Evolutionary conservation across 2,329 filamentous ascomycete species (phyloP), one percentile per base, ranked within the genome.

Genomic region (Xylogone sp.): DNA sequence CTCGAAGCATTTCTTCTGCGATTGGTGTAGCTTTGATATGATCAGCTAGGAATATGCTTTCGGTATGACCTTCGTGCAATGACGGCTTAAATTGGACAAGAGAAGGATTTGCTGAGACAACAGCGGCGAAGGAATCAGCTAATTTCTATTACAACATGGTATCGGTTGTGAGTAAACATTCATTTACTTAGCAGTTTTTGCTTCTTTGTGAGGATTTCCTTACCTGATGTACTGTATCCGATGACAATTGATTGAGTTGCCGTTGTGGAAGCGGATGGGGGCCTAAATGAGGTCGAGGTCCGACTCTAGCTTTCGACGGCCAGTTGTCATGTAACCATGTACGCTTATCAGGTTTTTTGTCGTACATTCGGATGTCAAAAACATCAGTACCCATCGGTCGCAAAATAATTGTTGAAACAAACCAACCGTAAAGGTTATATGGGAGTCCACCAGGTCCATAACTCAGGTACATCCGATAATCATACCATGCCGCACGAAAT

Each of bases 371-470:
- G 13, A 39, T 48, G n/a, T 43, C 22, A 42, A 48, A 42, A 10
- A 39, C 24, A 21, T 21, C 16, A n/a, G n/a, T n/a, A 2, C 21
- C 39, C 16, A 39, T 39, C 9, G 53, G 18, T 2, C 42, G 46
- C 3, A 29, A 56, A 1, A 65, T 42, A 21, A 62, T 45, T n/a
- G 56, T 59, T 27, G 57, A 58, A 7, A 59, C 42, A 12, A 69
- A 43, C 67, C 68, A 72, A 43, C 69, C 69, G 22, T 67, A 29
- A 10, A 63, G 31, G 52, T 71, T 71, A 49, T 67, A 61, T 2
- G 68, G 69, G 2, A 63, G 49, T 0, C 69, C 69, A 7, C 68
- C 69, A 1, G 61, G 65, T 1, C 69, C 69, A 42, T 71, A 66
- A n/a, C 62, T 62, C 10, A 63, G 53, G 56, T 66, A 72, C 22